A percentile compares a stretch with the other conserved stretches of the same genome.
Evolutionary conservation across 805 yeast genomes (phyloP).

Genomic region (Starmerella potacharoeniae): DNA sequence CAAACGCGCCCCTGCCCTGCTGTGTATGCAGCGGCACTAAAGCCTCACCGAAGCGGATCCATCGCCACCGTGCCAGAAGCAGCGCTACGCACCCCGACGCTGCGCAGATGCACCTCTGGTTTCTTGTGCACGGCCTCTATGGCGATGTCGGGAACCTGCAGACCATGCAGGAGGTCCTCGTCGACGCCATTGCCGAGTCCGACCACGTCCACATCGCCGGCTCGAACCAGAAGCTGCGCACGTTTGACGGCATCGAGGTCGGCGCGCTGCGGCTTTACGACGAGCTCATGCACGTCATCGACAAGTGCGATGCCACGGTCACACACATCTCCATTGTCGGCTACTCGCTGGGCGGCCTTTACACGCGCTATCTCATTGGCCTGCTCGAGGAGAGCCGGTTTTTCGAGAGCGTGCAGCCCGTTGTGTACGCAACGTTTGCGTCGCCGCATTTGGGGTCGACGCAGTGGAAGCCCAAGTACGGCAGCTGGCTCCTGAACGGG

Average conservation of each 20-base stretch:
- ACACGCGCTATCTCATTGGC: conserved; percentile 68
- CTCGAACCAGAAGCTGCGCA: conserved; percentile 54
- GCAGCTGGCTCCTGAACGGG: conserved; percentile 38
- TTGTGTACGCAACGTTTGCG: conserved; percentile 54
- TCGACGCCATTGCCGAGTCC: background rate
- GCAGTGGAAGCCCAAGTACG: conserved; percentile 2
- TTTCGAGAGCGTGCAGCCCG: conserved; percentile 50
- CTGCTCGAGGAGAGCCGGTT: conserved; percentile 40
- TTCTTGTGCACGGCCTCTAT: background rate
- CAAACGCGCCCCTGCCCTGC: background rate
- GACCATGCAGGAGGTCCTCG: background rate
- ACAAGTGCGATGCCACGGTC: conserved; percentile 32
- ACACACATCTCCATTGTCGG: conserved; percentile 67
- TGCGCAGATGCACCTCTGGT: background rate
- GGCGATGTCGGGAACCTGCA: background rate
- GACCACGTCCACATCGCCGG: background rate
- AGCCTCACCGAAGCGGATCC: background rate
- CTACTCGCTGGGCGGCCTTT: conserved; percentile 77
- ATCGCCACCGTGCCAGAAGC: background rate
- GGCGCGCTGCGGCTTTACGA: conserved; percentile 44
- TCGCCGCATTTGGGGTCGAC: conserved; percentile 50
- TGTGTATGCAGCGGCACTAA: background rate
- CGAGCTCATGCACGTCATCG: conserved; percentile 41
- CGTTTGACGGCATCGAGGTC: conserved; percentile 77
- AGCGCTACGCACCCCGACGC: no score